Base-by-base conservation (phyloP, 139 green algal species). In the Haematococcus sp. region DNA sequence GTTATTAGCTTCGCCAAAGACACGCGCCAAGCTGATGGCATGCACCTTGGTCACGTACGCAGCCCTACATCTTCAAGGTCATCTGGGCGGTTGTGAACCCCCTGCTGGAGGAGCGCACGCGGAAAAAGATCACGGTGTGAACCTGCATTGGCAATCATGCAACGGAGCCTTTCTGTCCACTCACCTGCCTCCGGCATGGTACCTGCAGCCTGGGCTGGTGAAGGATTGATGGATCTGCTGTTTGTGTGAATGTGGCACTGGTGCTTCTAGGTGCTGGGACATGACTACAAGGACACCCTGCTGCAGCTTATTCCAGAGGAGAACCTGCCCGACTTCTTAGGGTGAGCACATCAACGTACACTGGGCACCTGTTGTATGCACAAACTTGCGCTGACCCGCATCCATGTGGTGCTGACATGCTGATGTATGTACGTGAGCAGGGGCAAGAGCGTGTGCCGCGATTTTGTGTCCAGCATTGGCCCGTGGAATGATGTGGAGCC, bases 61-160 rank as follows among this genome's bases (percentile, higher is more conserved):
- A 49, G 65, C 83, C 83, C 66, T 71, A 74, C 58, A 75, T 88
- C 32, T 91, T 91, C 69, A 74, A 63, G 4, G 60, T 76, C 60
- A 77, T 88, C 61, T 91, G 81, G 81, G 64, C 72, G 31, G 54
- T 88, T 3, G 76, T 91, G 30, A 88, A 87, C 65, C 78, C 83
- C 13, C 68, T 88, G 74, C 70, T 91, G 33, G 78, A 88, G 69
- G 80, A 87, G 72, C 69, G 83, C 33, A 91, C 86, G 20, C 73
- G 78, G 32, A 73, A 74, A 52, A 88, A 88, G 73, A 88, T 88
- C 64, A 66, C 59, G 35, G 74, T 87, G 27, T 27, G 40, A 11
- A 11, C 40, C 40, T 49, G 40, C 7, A 7, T 11, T 49, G 40
- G 54, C n/a, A 61, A 13, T 4, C 7, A 61, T 11, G 4, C 54